Evolutionary conservation across 257 asterid species (phyloP).

Genomic region (Cordia subcordata): DNA sequence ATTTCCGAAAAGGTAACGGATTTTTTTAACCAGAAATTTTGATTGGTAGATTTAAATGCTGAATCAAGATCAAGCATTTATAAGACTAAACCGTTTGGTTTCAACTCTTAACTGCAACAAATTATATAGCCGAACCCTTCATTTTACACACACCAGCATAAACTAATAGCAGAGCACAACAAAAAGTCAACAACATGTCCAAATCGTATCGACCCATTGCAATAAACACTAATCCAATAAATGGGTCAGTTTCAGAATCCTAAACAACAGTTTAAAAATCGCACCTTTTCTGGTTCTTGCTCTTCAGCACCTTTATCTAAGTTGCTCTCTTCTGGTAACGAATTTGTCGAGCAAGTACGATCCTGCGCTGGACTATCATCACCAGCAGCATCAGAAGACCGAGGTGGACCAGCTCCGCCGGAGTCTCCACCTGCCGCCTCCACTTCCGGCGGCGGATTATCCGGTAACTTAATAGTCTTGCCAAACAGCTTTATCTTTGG

Average conservation of each 20-base stretch:
- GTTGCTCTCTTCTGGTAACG: slow-evolving; percentile 30
- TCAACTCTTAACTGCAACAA: too few species aligned
- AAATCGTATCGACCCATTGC: slow-evolving; percentile 29
- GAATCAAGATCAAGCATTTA: too few species aligned
- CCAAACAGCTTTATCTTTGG: slow-evolving; percentile 92
- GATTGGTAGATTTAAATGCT: too few species aligned
- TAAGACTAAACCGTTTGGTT: too few species aligned
- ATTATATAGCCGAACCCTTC: not conserved
- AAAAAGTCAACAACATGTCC: slow-evolving; percentile 7
- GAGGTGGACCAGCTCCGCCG: slow-evolving; percentile 23
- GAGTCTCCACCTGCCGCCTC: slow-evolving; percentile 9
- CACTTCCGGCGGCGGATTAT: slow-evolving; percentile 19
- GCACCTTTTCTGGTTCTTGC: slow-evolving; percentile 49
- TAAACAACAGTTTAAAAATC: slow-evolving; percentile 5
- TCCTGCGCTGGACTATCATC: slow-evolving; percentile 34
- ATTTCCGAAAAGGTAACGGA: too few species aligned
- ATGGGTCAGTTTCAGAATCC: slow-evolving; percentile 13
- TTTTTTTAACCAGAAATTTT: too few species aligned
- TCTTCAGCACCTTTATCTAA: slow-evolving; percentile 34
- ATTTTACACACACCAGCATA: not conserved
- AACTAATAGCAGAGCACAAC: slow-evolving; percentile 4
- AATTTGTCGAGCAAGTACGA: slow-evolving; percentile 39
- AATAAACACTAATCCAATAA: slow-evolving; percentile 2
- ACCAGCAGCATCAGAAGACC: slow-evolving; percentile 19
- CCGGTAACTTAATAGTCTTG: slow-evolving; percentile 63